Conservation (phyloP, 441 rosid genomes). For the Populus hybrid region DNA sequence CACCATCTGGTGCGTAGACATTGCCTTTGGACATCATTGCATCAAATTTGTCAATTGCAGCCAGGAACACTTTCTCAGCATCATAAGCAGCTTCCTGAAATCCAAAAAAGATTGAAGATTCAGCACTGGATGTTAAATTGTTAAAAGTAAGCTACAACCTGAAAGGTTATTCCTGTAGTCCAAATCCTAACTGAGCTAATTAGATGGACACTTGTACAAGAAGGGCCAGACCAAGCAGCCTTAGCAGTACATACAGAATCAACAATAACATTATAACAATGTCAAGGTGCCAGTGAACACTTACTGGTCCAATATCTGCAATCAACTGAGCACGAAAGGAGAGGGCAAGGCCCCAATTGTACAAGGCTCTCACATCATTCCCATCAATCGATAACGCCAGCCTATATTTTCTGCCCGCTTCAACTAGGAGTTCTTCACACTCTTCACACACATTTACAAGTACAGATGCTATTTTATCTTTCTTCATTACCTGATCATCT, state of each 20-base stretch:
- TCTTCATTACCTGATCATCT: conserved; percentile 21
- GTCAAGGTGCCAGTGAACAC: conserved; percentile 15
- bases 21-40: conserved; percentile 75
- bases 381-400: conserved; percentile 39
- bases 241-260: background rate
- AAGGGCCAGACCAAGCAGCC: conserved; percentile 2
- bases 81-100: conserved; percentile 67
- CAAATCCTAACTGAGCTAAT: conserved; percentile 1
- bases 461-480: conserved; percentile 40
- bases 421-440: conserved; percentile 65
- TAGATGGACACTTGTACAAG: background rate
- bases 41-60: conserved; percentile 71
- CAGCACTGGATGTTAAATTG: background rate
- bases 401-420: conserved; percentile 65
- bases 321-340: conserved; percentile 72
- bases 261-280: background rate
- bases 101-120: background rate
- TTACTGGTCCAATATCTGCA: conserved; percentile 79
- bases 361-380: conserved; percentile 56
- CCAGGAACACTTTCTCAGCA: conserved; percentile 72
- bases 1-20: conserved; percentile 63
- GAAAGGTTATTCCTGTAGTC: background rate
- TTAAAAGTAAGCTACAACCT: background rate
- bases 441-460: conserved; percentile 60
- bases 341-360: conserved; percentile 82